phyloP scores from a whole-genome alignment of 2,329 filamentous ascomycete species.

The Truncatella angustata region DNA sequence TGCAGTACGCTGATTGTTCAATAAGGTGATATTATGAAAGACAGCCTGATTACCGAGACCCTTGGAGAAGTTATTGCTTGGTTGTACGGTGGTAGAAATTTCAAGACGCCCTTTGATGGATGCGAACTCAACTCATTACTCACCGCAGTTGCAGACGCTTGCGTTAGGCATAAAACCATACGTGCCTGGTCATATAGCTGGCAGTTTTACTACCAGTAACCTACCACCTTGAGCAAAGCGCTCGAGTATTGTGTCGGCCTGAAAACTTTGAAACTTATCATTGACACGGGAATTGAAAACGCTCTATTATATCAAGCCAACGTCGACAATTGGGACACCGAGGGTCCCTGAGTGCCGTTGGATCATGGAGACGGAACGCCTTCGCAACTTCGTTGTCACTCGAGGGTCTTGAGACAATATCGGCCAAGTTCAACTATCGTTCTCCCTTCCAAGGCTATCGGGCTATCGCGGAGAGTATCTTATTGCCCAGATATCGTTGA shows the following conservation, averaged over 20 bases:
- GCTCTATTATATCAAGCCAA: slow-evolving; percentile 5
- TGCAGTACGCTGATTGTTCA: slow-evolving; percentile 16
- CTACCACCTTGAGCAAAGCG: slow-evolving; percentile 14
- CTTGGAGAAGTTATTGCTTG: neutral
- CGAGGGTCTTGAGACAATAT: slow-evolving; percentile 18
- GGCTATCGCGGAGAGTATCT: slow-evolving; percentile 18
- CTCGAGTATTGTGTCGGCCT: slow-evolving; percentile 21
- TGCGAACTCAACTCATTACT: slow-evolving; percentile 22
- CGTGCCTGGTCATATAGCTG: slow-evolving; percentile 20
- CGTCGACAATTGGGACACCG: neutral
- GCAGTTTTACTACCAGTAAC: slow-evolving; percentile 21
- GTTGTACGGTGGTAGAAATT: no score
- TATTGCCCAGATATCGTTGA: slow-evolving; percentile 23
- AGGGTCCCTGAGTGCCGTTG: slow-evolving; percentile 16
- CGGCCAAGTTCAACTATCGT: slow-evolving; percentile 16
- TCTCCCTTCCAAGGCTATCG: slow-evolving; percentile 12
- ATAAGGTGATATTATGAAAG: slow-evolving; percentile 16
- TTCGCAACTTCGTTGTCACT: slow-evolving; percentile 23
- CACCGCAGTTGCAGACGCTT: slow-evolving; percentile 16
- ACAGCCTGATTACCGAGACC: neutral
- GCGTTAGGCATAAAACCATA: slow-evolving; percentile 17
- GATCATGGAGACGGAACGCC: slow-evolving; percentile 18
- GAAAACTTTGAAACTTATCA: slow-evolving; percentile 18
- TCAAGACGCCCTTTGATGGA: no score
- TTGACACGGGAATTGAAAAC: slow-evolving; percentile 17